These are phyloP conservation scores for Potentilla sterilis DNA, from an alignment of 306 rosid genomes.

Conservation along the genomic window DNA sequence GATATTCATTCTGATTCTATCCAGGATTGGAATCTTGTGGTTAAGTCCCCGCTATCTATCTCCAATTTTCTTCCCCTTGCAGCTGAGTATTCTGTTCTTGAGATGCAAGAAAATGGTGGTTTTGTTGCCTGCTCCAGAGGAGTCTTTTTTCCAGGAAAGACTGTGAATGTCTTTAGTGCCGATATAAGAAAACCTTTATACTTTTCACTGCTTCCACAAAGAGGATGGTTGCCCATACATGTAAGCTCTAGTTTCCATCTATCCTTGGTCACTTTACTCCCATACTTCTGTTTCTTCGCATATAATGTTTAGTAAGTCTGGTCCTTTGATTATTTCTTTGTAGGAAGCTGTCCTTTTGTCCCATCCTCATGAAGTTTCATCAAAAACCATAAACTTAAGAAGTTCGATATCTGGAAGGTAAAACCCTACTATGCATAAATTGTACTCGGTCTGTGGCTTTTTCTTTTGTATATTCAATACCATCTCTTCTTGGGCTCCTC, in stretches of 20 bases:
- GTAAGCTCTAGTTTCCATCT: constrained; percentile 35
- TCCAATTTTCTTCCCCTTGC: constrained; percentile 90
- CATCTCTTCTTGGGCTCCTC: constrained; percentile 23
- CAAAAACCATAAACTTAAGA: constrained; percentile 79
- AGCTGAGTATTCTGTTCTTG: constrained; percentile 87
- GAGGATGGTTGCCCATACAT: constrained; percentile 91
- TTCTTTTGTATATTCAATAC: constrained; percentile 8
- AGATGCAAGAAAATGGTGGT: constrained; percentile 73
- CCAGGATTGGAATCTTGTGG: constrained; percentile 89
- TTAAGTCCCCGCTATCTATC: constrained; percentile 79
- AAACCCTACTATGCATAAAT: constrained; percentile 19
- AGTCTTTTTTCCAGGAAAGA: constrained; percentile 67
- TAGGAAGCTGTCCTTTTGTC: constrained; percentile 95
- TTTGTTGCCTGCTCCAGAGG: constrained; percentile 76
- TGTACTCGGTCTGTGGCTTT: constrained; percentile 11
- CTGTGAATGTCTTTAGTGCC: constrained; percentile 67
- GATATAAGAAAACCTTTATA: constrained; percentile 92
- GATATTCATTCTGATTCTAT: constrained; percentile 87
- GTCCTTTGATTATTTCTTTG: constrained; percentile 18
- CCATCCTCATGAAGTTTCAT: constrained; percentile 66
- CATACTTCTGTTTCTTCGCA: constrained; percentile 1
- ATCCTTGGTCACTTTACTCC: not conserved
- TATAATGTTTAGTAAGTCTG: constrained; percentile 8
- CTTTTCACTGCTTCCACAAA: constrained; percentile 84
- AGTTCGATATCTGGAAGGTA: constrained; percentile 96